Conservation (phyloP, 1,139 yeast species). For the Geotrichum europaeum region DNA sequence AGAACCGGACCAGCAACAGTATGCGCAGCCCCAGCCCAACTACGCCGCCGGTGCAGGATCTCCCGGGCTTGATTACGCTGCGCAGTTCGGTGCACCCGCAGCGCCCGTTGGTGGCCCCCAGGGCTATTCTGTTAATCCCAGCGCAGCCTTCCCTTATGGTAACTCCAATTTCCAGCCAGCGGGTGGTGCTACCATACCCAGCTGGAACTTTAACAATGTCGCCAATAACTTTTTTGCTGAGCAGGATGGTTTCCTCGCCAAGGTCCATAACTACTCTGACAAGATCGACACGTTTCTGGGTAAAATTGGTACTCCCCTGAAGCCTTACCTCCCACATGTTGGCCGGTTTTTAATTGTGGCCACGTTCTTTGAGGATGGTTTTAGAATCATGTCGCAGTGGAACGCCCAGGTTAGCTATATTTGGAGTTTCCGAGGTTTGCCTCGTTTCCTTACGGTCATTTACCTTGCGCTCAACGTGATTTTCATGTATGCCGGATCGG, state of each 20-base stretch:
- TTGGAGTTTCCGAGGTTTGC: conserved; percentile 72
- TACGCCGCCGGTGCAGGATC: neutral
- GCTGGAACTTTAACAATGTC: neutral
- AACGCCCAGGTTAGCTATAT: conserved; percentile 81
- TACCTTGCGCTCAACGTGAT: conserved; percentile 61
- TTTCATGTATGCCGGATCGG: conserved; percentile 69
- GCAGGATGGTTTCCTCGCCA: conserved; percentile 7
- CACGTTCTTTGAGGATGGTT: conserved; percentile 86
- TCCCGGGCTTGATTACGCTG: neutral
- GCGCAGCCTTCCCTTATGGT: conserved; percentile 4
- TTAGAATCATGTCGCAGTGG: conserved; percentile 86
- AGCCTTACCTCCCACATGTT: conserved; percentile 57
- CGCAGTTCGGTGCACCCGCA: neutral
- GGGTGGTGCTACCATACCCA: neutral
- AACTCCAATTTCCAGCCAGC: conserved; percentile 1
- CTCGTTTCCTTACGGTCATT: conserved; percentile 65
- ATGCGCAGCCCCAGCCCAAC: neutral
- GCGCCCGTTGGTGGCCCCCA: neutral
- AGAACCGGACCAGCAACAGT: neutral
- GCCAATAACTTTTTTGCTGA: neutral
- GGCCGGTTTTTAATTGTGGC: conserved; percentile 91
- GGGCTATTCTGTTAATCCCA: conserved; percentile 6
- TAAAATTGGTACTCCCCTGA: conserved; percentile 35
- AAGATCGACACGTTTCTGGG: conserved; percentile 34
- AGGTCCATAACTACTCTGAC: conserved; percentile 26